Evolutionary conservation across 768 basidiomycete genomes (phyloP).

Genomic region (Boletus tomentosulus): DNA sequence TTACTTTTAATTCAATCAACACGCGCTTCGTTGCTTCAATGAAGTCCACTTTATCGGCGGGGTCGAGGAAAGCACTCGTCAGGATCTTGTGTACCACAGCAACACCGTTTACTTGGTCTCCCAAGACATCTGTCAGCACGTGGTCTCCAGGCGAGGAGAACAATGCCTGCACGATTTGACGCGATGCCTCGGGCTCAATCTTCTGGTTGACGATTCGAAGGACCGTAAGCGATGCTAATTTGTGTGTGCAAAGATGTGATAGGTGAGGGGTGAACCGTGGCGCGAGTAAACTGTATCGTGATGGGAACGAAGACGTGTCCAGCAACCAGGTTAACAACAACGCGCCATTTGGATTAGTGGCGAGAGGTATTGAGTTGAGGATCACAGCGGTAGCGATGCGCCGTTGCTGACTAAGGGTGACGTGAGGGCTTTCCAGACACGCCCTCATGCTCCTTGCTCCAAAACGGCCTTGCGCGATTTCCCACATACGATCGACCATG

Average conservation of each 20-base stretch:
- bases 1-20: slow-evolving; percentile 86
- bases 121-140: slow-evolving; percentile 88
- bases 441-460: slow-evolving; percentile 98
- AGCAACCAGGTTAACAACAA: slow-evolving; percentile 94
- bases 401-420: slow-evolving; percentile 86
- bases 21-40: slow-evolving; percentile 88
- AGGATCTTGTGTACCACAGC: slow-evolving; percentile 91
- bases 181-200: slow-evolving; percentile 84
- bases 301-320: slow-evolving; percentile 91
- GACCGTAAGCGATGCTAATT: slow-evolving; percentile 91
- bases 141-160: slow-evolving; percentile 89
- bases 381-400: slow-evolving; percentile 93
- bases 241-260: slow-evolving; percentile 96
- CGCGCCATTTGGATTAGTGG: slow-evolving; percentile 97
- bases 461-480: slow-evolving; percentile 95
- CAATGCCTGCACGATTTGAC: slow-evolving; percentile 81
- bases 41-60: slow-evolving; percentile 59
- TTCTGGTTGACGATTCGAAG: slow-evolving; percentile 96
- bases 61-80: slow-evolving; percentile 80
- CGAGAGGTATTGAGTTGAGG: slow-evolving; percentile 94
- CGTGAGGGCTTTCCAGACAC: slow-evolving; percentile 87
- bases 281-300: slow-evolving; percentile 90
- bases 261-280: slow-evolving; percentile 96
- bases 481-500: slow-evolving; percentile 98
- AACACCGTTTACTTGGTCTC: slow-evolving; percentile 95